Percentiles rank a stretch among this genome's conserved stretches.
These are phyloP conservation scores for Dryas alaskensis DNA, from an alignment of 306 rosid species.

Conservation along the genomic window DNA sequence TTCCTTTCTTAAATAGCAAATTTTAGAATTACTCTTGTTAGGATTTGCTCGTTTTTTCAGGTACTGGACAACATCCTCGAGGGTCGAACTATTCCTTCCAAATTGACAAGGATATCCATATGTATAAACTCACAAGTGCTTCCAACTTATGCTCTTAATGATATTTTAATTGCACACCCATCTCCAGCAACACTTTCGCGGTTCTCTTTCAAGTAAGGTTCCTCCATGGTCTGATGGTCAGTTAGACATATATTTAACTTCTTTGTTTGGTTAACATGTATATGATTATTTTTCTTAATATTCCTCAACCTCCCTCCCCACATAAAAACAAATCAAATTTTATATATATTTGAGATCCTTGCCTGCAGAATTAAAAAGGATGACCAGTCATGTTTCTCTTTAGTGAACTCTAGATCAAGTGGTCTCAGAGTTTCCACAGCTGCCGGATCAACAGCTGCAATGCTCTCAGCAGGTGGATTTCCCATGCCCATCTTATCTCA, in stretches of 20 bases:
- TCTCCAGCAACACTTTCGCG: constrained; percentile 82
- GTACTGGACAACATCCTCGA: constrained; percentile 64
- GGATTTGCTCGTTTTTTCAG: constrained; percentile 40
- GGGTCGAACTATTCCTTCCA: constrained; percentile 51
- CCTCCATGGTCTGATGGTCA: background rate
- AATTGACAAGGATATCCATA: constrained; percentile 55
- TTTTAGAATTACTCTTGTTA: background rate
- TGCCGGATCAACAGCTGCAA: constrained; percentile 94
- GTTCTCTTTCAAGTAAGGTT: constrained; percentile 70
- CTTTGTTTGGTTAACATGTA: background rate
- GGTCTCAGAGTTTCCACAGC: constrained; percentile 88
- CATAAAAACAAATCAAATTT: background rate
- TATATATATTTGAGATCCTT: background rate
- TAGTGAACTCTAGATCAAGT: constrained; percentile 73
- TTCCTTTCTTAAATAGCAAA: background rate
- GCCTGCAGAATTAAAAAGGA: constrained; percentile 58
- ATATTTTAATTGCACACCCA: constrained; percentile 76
- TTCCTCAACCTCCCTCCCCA: background rate
- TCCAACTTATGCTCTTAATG: constrained; percentile 75
- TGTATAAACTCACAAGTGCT: constrained; percentile 45
- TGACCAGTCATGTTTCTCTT: constrained; percentile 41
- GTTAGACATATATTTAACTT: background rate
- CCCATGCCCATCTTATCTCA: constrained; percentile 63
- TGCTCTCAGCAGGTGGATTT: constrained; percentile 88
- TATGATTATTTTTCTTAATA: background rate